Evolutionary conservation across 768 basidiomycete genomes (phyloP), one percentile per base, ranked within the genome.

Genomic region (Lentinula sp.): DNA sequence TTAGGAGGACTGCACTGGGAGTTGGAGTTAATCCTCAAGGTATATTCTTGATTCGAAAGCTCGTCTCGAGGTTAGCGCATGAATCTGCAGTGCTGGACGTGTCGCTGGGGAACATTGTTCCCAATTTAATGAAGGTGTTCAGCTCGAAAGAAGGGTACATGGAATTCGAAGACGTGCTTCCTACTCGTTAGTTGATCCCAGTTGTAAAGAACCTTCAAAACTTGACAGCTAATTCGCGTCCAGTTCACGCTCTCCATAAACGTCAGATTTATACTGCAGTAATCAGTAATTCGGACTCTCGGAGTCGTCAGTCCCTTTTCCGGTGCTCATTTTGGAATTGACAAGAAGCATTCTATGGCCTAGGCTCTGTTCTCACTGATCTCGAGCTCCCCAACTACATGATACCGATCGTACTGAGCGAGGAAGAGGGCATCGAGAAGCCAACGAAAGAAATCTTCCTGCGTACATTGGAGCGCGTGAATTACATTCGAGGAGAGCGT

Each of bases 121-220:
- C 81, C 6, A 71, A 62, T 15, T 80, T 93, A n/a, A 78, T 93
- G 76, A 67, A 73, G 41, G 79, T 84, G 33, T 93, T 93, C 70
- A 85, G 86, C 68, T 86, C 86, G 20, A 77, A 74, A 62, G 80
- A 90, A 70, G 91, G 88, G 0, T 93, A 93, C 69, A 76, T 71
- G 63, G 75, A 81, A 12, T 87, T 81, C 59, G 79, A 81, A 46
- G 87, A 88, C 66, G 70, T 77, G 8, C 60, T 78, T 20, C 61
- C 76, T 62, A 68, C 82, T 64, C 65, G 85, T 86, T 64, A 59
- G 79, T 76, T 59, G 57, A 43, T 36, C 6, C 3, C 32, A 39
- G 55, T 28, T 13, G 6, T 43, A 6, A 12, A 8, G 12, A 37
- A 9, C 12, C 33, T 9, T 18, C 18, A 35, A 33, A 36, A 12